Conservation (phyloP, 1,284 basidiomycete species). For the Coniferiporia weirii region DNA sequence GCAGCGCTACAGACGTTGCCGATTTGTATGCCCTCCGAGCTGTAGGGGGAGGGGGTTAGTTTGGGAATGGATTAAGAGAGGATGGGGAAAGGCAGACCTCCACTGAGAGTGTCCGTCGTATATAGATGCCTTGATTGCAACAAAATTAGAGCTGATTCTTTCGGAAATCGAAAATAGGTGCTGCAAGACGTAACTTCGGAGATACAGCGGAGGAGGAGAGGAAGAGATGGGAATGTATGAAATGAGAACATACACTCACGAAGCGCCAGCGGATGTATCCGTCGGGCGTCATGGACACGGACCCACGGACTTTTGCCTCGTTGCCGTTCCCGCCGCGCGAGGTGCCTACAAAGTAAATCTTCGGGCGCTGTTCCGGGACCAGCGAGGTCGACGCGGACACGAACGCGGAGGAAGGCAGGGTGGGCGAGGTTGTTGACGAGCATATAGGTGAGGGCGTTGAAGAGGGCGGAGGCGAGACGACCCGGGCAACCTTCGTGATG, state of each 20-base stretch:
- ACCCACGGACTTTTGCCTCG: slow-evolving; percentile 47
- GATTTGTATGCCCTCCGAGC: slow-evolving; percentile 60
- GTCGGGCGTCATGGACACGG: slow-evolving; percentile 48
- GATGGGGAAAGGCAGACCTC: slow-evolving; percentile 36
- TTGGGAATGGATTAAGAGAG: not conserved
- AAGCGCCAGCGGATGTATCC: slow-evolving; percentile 58
- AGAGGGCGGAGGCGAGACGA: slow-evolving; percentile 18
- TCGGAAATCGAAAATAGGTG: not conserved
- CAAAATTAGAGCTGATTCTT: not conserved
- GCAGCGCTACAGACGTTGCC: slow-evolving; percentile 56
- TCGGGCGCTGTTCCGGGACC: slow-evolving; percentile 33
- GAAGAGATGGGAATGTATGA: not conserved
- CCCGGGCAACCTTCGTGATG: slow-evolving; percentile 26
- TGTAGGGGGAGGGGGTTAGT: slow-evolving; percentile 16
- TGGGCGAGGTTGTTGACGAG: slow-evolving; percentile 9
- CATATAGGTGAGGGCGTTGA: slow-evolving; percentile 17
- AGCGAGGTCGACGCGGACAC: slow-evolving; percentile 7
- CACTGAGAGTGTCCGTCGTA: slow-evolving; percentile 47
- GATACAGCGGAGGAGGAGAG: not conserved
- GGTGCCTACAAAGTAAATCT: slow-evolving; percentile 49
- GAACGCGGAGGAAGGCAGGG: not conserved
- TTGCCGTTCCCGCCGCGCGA: slow-evolving; percentile 41
- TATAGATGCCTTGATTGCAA: slow-evolving; percentile 38
- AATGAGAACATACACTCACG: slow-evolving; percentile 36
- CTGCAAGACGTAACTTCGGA: not conserved